Percentiles rank a stretch among this genome's conserved stretches.
Evolutionary conservation across 345 rosid genomes (phyloP).

Genomic region (Brassica nigra): DNA sequence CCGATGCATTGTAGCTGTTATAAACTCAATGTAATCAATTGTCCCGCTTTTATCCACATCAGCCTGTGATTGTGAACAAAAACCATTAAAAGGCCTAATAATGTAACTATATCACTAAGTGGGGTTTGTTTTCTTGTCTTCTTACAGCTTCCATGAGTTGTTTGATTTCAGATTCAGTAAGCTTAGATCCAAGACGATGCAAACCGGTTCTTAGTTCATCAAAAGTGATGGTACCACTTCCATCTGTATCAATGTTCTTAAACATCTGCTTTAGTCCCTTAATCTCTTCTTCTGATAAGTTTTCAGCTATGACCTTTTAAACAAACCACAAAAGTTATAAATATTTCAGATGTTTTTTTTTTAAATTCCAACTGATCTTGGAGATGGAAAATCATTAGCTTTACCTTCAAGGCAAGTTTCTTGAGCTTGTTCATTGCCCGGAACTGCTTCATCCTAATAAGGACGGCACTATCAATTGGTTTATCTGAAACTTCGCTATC

Average conservation of each 20-base stretch:
- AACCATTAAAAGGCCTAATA: not conserved
- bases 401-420: constrained; percentile 89
- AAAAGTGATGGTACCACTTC: constrained; percentile 78
- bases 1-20: constrained; percentile 87
- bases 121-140: not conserved
- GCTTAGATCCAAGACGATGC: constrained; percentile 77
- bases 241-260: constrained; percentile 85
- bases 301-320: constrained; percentile 71
- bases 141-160: constrained; percentile 98
- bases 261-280: constrained; percentile 82
- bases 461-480: constrained; percentile 82
- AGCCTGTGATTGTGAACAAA: constrained; percentile 49
- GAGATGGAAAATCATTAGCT: not conserved
- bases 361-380: too few relatives aligned
- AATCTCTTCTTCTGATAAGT: constrained; percentile 80
- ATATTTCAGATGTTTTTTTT: too few relatives aligned
- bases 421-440: constrained; percentile 90
- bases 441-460: constrained; percentile 81
- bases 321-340: not conserved
- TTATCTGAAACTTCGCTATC: constrained; percentile 62
- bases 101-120: not conserved
- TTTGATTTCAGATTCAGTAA: constrained; percentile 69
- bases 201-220: constrained; percentile 78
- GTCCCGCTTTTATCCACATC: constrained; percentile 86
- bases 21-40: constrained; percentile 85